A percentile compares a stretch with the other conserved stretches of the same genome.
Conservation (phyloP, 1,284 basidiomycete genomes). For the Trichosporon inkin region DNA sequence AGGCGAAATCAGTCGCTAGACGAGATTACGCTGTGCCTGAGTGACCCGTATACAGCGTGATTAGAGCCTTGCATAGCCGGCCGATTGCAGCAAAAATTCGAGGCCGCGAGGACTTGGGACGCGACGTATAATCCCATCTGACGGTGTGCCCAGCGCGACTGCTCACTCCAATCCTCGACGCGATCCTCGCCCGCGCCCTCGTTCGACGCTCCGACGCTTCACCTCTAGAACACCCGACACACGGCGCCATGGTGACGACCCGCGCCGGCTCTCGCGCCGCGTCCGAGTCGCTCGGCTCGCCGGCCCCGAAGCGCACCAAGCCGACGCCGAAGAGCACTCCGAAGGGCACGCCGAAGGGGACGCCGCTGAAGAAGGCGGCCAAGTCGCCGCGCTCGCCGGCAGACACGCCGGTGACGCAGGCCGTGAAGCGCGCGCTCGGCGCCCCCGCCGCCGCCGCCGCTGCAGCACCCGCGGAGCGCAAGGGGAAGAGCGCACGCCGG, state of each 20-base stretch:
- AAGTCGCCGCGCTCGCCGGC: not conserved
- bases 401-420: not conserved
- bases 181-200: too few relatives aligned
- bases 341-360: not conserved
- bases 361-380: not conserved
- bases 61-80: too few relatives aligned
- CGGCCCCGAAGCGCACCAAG: not conserved
- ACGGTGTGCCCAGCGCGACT: too few relatives aligned
- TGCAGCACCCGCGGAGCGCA: not conserved
- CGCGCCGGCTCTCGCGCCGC: constrained; percentile 15
- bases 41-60: too few relatives aligned
- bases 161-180: too few relatives aligned
- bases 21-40: too few relatives aligned
- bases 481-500: constrained; percentile 10
- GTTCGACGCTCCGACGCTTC: too few relatives aligned
- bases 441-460: not conserved
- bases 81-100: too few relatives aligned
- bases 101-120: too few relatives aligned
- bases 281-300: constrained; percentile 13
- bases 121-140: too few relatives aligned
- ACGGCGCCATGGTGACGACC: constrained; percentile 15
- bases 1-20: too few relatives aligned
- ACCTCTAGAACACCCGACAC: not conserved
- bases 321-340: not conserved
- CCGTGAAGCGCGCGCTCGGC: not conserved